These are phyloP conservation scores for Thermochaetoides thermophila DNA, from an alignment of 495 filamentous ascomycete species.

Conservation along the genomic window DNA sequence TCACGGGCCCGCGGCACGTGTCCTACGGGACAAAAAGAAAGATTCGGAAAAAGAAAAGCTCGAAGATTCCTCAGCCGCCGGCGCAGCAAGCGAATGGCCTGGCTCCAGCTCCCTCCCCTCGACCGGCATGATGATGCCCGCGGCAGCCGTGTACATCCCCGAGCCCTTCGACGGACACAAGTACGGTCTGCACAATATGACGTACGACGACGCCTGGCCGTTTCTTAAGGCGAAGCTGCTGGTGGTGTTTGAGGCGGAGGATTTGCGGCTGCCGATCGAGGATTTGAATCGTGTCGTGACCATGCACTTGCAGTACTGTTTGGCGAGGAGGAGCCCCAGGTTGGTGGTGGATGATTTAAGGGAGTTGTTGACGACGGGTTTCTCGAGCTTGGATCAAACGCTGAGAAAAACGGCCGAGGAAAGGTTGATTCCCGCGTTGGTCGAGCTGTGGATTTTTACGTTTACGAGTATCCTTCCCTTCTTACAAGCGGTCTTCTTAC, in stretches of 20 bases:
- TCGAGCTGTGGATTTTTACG: conserved; percentile 85
- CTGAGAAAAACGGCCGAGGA: conserved; percentile 67
- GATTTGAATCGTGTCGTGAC: conserved; percentile 82
- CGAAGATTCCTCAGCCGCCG: conserved; percentile 25
- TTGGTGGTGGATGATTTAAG: conserved; percentile 65
- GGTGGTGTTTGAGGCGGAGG: conserved; percentile 84
- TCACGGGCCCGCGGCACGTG: conserved; percentile 71
- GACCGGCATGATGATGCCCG: conserved; percentile 10
- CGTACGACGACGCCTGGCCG: conserved; percentile 86
- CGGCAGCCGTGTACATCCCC: conserved; percentile 27
- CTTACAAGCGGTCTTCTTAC: conserved; percentile 90
- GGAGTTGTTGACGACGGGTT: conserved; percentile 68
- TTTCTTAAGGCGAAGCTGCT: conserved; percentile 79
- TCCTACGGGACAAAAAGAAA: conserved; percentile 78
- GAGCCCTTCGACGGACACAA: conserved; percentile 35
- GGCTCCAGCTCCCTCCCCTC: conserved; percentile 36
- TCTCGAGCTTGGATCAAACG: conserved; percentile 70
- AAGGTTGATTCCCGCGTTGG: conserved; percentile 65
- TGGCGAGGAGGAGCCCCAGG: conserved; percentile 49
- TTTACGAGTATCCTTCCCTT: conserved; percentile 86
- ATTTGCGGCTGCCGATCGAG: conserved; percentile 77
- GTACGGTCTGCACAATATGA: conserved; percentile 68
- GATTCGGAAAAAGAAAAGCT: conserved; percentile 64
- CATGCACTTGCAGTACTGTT: conserved; percentile 63
- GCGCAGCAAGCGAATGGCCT: conserved; percentile 32